Percentiles rank a stretch among this genome's conserved stretches.
These are phyloP conservation scores for Lachnellula cervina DNA, from an alignment of 2,329 filamentous ascomycete genomes.

Conservation along the genomic window DNA sequence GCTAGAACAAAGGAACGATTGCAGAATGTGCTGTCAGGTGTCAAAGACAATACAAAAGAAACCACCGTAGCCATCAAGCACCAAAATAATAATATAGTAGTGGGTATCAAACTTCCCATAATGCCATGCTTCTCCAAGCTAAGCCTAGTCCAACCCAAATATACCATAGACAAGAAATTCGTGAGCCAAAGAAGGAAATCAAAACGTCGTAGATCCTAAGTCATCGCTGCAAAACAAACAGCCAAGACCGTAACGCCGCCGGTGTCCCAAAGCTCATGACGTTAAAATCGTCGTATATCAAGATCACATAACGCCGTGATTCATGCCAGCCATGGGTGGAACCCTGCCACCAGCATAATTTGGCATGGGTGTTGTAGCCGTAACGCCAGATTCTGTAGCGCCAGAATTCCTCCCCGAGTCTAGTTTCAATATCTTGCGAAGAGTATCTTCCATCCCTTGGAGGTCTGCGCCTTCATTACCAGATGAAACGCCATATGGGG, in stretches of 20 bases:
- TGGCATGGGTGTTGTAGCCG: conserved; percentile 16
- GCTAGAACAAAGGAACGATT: conserved; percentile 18
- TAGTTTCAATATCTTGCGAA: conserved; percentile 31
- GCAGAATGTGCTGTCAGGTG: conserved; percentile 27
- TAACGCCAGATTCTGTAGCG: conserved; percentile 3
- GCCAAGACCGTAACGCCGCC: conserved; percentile 12
- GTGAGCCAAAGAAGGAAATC: conserved; percentile 7
- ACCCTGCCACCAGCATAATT: conserved; percentile 23
- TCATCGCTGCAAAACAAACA: conserved; percentile 2
- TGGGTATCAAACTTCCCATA: neutral
- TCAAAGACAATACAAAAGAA: conserved; percentile 16
- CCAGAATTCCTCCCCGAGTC: conserved; percentile 20
- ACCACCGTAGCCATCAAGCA: neutral
- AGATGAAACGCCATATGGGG: conserved; percentile 16
- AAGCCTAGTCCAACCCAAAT: conserved; percentile 3
- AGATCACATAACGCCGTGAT: conserved; percentile 26
- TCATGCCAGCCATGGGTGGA: conserved; percentile 22
- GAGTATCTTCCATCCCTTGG: conserved; percentile 31
- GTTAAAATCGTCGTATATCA: conserved; percentile 13
- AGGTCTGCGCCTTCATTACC: conserved; percentile 22
- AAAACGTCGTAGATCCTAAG: conserved; percentile 7
- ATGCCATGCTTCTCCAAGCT: neutral
- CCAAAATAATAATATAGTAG: neutral
- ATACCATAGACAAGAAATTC: conserved; percentile 9
- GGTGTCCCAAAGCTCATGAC: conserved; percentile 9